A percentile compares a stretch with the other conserved stretches of the same genome.
Conservation (phyloP, 2,329 filamentous ascomycete genomes). For the Xylaria hypoxylon region DNA sequence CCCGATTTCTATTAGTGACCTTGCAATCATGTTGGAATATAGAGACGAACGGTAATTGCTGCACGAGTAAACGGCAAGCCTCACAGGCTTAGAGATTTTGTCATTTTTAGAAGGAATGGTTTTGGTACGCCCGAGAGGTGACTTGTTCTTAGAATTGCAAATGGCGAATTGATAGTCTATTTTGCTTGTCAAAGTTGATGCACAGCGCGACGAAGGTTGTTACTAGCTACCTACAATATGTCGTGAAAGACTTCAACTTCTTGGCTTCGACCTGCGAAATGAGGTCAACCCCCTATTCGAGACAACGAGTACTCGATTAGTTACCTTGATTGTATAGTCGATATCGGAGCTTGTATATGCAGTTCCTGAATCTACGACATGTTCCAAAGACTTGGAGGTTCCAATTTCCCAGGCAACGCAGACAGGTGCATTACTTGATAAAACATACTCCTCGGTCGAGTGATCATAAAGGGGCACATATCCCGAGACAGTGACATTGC, state of each 20-base stretch:
- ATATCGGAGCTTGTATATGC: slow-evolving; percentile 78
- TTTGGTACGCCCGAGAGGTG: slow-evolving; percentile 75
- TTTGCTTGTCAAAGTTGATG: not conserved
- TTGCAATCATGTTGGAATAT: not conserved
- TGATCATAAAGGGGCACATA: slow-evolving; percentile 56
- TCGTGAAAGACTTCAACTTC: slow-evolving; percentile 70
- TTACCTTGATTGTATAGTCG: slow-evolving; percentile 78
- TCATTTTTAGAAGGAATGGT: slow-evolving; percentile 71
- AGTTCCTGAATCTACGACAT: slow-evolving; percentile 65
- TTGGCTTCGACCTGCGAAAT: slow-evolving; percentile 69
- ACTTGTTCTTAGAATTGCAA: slow-evolving; percentile 71
- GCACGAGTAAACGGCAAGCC: slow-evolving; percentile 77
- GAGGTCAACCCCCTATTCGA: not conserved
- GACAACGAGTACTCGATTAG: not conserved
- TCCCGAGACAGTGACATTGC: slow-evolving; percentile 57
- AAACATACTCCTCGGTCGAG: slow-evolving; percentile 58
- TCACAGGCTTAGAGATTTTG: slow-evolving; percentile 65
- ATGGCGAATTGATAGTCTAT: slow-evolving; percentile 74
- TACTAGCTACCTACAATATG: slow-evolving; percentile 56
- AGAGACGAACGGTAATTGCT: slow-evolving; percentile 69
- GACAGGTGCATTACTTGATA: slow-evolving; percentile 68
- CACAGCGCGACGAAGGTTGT: not conserved
- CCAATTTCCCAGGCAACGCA: slow-evolving; percentile 75
- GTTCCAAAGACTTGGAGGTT: slow-evolving; percentile 56
- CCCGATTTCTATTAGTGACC: slow-evolving; percentile 11